Base-by-base conservation (phyloP, 106 monocot species). In the Ottelia alismoides region DNA sequence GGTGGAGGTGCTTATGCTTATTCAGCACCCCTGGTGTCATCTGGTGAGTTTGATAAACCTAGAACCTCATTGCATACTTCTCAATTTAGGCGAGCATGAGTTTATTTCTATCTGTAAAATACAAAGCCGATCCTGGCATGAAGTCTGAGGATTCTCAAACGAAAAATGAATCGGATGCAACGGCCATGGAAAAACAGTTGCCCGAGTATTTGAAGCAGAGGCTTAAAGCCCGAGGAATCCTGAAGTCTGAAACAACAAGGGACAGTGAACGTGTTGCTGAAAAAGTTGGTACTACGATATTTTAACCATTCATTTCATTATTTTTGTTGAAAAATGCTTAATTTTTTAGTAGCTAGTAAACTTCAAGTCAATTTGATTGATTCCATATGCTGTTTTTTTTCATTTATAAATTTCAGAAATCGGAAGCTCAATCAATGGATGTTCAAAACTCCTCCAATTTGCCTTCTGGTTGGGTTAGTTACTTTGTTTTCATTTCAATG, bases 1-100 rank as follows among this genome's bases (percentile, higher is more conserved):
- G 98, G 98, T 59, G 98, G 98, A 20, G 82, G 98, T 72, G 90
- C 98, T 49, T 98, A 98, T 65, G 57, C 69, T 74, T 61, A 72
- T 63, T 47, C 67, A 27, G 61, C 29, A 23, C 31, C 75, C 28
- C 64, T 53, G 28, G 51, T 35, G 22, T 58, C 72, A 66, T 61
- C 67, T 6, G 52, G 80, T 88, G 58, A 68, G 70, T 31, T 57
- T 55, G 1, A 5, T 71, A 30, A n/a, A n/a, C n/a, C n/a, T n/a
- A n/a, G n/a, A n/a, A n/a, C n/a, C n/a, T n/a, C n/a, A n/a, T n/a
- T n/a, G n/a, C n/a, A n/a, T n/a, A n/a, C n/a, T n/a, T n/a, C n/a
- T n/a, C n/a, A n/a, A n/a, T n/a, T n/a, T n/a, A n/a, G n/a, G n/a
- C n/a, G n/a, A n/a, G n/a, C n/a, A n/a, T n/a, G n/a, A n/a, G n/a